Percentiles rank a stretch among this genome's conserved stretches.
Conservation (phyloP, 305 asterid genomes). For the Euphrasia arctica region DNA sequence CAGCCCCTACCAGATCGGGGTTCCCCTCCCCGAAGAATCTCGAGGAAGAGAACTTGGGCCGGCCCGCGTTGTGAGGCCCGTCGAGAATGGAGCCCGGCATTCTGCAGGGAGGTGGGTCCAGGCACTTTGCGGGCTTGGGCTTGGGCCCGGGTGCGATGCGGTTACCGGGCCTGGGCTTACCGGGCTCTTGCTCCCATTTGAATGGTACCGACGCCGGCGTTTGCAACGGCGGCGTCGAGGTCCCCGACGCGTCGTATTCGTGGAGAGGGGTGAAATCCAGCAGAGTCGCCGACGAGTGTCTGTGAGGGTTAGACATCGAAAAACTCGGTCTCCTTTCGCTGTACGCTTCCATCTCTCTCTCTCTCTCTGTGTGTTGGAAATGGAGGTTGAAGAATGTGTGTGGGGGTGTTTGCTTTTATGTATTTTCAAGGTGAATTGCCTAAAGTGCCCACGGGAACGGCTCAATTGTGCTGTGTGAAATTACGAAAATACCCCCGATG, state of each 20-base stretch:
- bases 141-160: constrained; percentile 15
- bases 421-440: too few species aligned
- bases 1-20: neutral
- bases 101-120: constrained; percentile 49
- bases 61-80: constrained; percentile 48
- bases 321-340: constrained; percentile 16
- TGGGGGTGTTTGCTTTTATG: too few species aligned
- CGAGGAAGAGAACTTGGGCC: constrained; percentile 63
- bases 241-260: constrained; percentile 4
- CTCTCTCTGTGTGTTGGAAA: neutral
- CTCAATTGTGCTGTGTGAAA: too few species aligned
- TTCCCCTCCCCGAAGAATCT: constrained; percentile 31
- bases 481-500: too few species aligned
- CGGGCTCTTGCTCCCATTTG: constrained; percentile 59
- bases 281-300: constrained; percentile 1
- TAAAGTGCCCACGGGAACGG: too few species aligned
- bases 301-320: constrained; percentile 3
- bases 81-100: constrained; percentile 56
- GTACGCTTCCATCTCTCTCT: neutral
- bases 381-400: neutral
- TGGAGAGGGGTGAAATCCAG: constrained; percentile 22
- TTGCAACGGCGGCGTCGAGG: constrained; percentile 39
- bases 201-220: constrained; percentile 43
- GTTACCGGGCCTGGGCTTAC: constrained; percentile 42
- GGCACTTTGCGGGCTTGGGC: constrained; percentile 22